These are phyloP conservation scores for Talaromyces verruculosus DNA, from an alignment of 2,329 filamentous ascomycete species.

Conservation along the genomic window DNA sequence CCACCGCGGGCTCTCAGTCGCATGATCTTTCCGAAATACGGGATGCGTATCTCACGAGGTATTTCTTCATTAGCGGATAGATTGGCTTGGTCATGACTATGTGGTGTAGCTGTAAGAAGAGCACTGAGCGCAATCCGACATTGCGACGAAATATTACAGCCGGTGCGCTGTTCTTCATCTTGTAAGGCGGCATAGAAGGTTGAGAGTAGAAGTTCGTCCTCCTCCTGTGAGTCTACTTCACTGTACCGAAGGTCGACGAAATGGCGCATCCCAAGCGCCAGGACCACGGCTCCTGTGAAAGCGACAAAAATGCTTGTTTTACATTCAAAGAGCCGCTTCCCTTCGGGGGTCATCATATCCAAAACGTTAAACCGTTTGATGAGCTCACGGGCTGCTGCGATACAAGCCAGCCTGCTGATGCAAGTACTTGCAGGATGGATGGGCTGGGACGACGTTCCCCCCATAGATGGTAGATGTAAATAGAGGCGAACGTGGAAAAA, in stretches of 20 bases:
- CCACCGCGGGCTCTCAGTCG: not conserved
- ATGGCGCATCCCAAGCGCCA: conserved; percentile 1
- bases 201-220: not conserved
- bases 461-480: conserved; percentile 2
- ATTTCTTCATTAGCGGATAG: conserved; percentile 1
- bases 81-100: not conserved
- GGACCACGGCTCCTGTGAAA: conserved; percentile 7
- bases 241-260: not conserved
- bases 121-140: not conserved
- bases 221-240: not conserved
- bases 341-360: not conserved
- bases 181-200: not conserved
- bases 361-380: not conserved
- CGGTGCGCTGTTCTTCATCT: not conserved
- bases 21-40: conserved; percentile 7
- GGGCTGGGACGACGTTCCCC: not conserved
- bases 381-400: not conserved
- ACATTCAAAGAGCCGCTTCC: conserved; percentile 6
- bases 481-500: conserved; percentile 7
- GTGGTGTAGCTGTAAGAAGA: not conserved
- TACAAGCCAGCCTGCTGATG: conserved; percentile 8
- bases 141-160: not conserved
- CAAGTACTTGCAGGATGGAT: not conserved
- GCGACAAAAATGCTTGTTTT: conserved; percentile 9
- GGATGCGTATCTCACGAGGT: not conserved